Base-by-base conservation (phyloP, 164 flowering plant genomes). In the Kingdonia uniflora region DNA sequence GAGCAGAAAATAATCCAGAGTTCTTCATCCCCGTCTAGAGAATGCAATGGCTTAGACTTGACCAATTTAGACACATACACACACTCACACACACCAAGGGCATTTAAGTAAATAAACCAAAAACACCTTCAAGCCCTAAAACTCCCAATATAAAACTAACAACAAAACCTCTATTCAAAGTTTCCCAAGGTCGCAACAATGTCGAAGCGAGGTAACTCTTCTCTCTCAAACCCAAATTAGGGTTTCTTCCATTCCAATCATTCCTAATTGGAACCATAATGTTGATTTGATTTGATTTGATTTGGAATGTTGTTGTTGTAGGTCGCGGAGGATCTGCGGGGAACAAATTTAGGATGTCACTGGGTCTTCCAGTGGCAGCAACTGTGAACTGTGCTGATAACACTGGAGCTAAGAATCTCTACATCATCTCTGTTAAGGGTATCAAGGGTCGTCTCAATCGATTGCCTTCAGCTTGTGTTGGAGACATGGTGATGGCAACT, bases 361-460 rank as follows among this genome's bases (percentile, higher is more conserved):
- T 44, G 17, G 59, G 50, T 56, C 42, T 46, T 0, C 42, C 50
- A 37, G 59, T 56, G 59, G 59, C 51, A 26, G 59, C 59, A 19
- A 56, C 51, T 13, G 42, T 56, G 51, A 56, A 56, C 17, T 56
- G 51, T 12, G 51, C 51, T 2, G 59, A 56, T 21, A 56, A 56
- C 51, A 56, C 51, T 1, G 51, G 29, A 45, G 41, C 59, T 13
- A 44, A 56, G 57, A 54, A 54, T 6, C 48, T 54, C 0, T 54
- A 54, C 57, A 54, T 54, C 38, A 54, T 54, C 20, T 38, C 44
- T 2, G 56, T 52, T 24, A 52, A 52, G 19, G 56, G 56, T 19
- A 52, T 52, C 45, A 39, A 38, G 16, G 57, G 57, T n/a, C 13
- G 57, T 1, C 48, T 54, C 19, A 54, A 54, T 13, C 19, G 47